Evolutionary conservation across 2,329 filamentous ascomycete genomes (phyloP), one percentile per base, ranked within the genome.

Genomic region (Diplodia mutila): DNA sequence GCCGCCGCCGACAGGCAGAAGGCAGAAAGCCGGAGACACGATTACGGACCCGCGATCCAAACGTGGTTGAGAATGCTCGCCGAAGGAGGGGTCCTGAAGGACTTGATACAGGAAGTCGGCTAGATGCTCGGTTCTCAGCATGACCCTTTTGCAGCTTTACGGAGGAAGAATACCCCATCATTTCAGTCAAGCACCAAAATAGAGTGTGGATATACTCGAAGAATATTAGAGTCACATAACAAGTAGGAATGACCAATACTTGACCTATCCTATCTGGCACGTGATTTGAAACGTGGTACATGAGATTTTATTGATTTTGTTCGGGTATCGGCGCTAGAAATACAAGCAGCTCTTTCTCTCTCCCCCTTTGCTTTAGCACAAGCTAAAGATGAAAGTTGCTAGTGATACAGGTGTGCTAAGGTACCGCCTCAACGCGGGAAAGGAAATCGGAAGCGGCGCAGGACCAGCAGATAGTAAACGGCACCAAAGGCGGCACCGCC

Each of bases 11-110:
- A 87, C 67, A 81, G 85, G 25, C 78, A 82, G 54, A 83, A 85
- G 55, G 86, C 88, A 3, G 79, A 80, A 25, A 84, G 84, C 32
- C 81, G 88, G 2, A 85, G 86, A 72, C 85, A 87, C 73, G 91
- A 96, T 73, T 91, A 91, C 73, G 89, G 87, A 0, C 87, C 88
- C 0, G 86, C 88, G 0, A 83, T 94, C 25, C 87, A 91, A 72
- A 82, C 79, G 46, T 94, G 91, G 89, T 78, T 94, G 53, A 85
- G 85, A 70, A 86, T 86, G 69, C 83, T 96, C 67, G 90, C 90
- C 0, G 87, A 89, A 68, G 89, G 90, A 72, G 88, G 57, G 21
- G 37, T 59, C 3, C 37, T 68, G 14, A 55, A 65, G 49, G 51
- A 48, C 7, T 37, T 68, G 61, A 64, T 67, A 8, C 48, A 67